Evolutionary conservation across 441 rosid genomes (phyloP).

Genomic region (Aquilaria agallochum): DNA sequence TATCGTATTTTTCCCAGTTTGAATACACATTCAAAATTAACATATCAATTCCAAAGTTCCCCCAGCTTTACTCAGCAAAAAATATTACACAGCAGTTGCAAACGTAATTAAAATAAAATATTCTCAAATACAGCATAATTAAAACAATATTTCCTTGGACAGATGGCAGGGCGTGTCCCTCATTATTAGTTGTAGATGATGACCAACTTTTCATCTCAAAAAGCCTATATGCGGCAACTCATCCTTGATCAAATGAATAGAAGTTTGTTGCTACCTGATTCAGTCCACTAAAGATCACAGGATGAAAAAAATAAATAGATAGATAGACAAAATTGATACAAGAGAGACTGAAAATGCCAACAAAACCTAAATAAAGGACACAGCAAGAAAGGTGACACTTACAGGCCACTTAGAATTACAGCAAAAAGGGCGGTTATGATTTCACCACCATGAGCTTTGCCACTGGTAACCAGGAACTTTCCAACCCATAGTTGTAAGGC

Average conservation of each 20-base stretch:
- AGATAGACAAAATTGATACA: slow-evolving; percentile 10
- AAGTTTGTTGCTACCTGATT: slow-evolving; percentile 16
- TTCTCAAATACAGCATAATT: no score
- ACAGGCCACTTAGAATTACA: slow-evolving; percentile 98
- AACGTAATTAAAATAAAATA: no score
- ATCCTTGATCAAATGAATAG: no score
- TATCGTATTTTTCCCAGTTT: no score
- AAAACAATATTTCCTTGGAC: slow-evolving; percentile 81
- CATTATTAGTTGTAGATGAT: slow-evolving; percentile 67
- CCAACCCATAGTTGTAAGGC: no score
- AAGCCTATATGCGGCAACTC: no score
- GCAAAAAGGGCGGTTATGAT: slow-evolving; percentile 92
- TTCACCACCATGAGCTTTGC: slow-evolving; percentile 76
- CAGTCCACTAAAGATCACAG: slow-evolving; percentile 60
- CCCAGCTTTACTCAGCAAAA: no score
- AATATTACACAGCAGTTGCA: no score
- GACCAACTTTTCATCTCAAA: slow-evolving; percentile 79
- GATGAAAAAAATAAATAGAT: slow-evolving; percentile 18
- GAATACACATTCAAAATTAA: no score
- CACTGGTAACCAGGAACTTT: no score
- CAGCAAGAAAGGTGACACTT: slow-evolving; percentile 36
- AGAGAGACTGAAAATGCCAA: neutral
- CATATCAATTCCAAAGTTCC: no score
- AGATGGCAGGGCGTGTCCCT: slow-evolving; percentile 52
- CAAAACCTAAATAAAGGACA: neutral